Evolutionary conservation across 257 asterid species (phyloP), one percentile per base, ranked within the genome.

Genomic region (Thymus mandschuricus): DNA sequence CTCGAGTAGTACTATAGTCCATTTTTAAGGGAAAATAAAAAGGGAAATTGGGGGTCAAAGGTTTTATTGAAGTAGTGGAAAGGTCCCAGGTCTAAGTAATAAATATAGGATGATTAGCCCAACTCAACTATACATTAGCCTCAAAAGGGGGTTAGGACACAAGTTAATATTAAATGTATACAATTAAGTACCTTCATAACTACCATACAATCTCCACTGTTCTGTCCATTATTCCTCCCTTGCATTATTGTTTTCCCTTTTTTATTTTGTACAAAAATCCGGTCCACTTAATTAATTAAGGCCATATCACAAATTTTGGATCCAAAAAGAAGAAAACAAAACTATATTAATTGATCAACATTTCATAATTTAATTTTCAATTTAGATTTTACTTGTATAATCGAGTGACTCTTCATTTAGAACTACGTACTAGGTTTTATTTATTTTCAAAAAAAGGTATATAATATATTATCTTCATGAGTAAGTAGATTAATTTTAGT

Each of bases 21-120:
- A 38, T 38, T 38, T 38, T 38, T 4, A 38, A 4, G 41, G 41
- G 6, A 38, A 38, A 38, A 38, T 38, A 1, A 44, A 44, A 44
- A 9, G 2, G 2, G 6, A 6, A 7, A 8, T 8, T 44, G 1
- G 10, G 13, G 49, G 49, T 44, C 12, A 10, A 44, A 44, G 3
- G 8, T 44, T 44, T 44, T 44, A 7, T 44, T 43, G 2, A 43
- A 43, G 41, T 28, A 64, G 10, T 33, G 12, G 6, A n/a, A 40
- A 43, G 60, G 73, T 68, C 66, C 12, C 55, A 31, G 62, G n/a
- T 35, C 76, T 71, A 71, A 48, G 28, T 6, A 68, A 52, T 35
- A 52, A 34, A 49, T 9, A 27, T 28, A 44, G 10, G 40, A 0
- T 44, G 40, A 44, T 64, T 64, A 64, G 40, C 11, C 55, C 68